phyloP scores from a whole-genome alignment of 306 rosid species.

The Quercus cerris region DNA sequence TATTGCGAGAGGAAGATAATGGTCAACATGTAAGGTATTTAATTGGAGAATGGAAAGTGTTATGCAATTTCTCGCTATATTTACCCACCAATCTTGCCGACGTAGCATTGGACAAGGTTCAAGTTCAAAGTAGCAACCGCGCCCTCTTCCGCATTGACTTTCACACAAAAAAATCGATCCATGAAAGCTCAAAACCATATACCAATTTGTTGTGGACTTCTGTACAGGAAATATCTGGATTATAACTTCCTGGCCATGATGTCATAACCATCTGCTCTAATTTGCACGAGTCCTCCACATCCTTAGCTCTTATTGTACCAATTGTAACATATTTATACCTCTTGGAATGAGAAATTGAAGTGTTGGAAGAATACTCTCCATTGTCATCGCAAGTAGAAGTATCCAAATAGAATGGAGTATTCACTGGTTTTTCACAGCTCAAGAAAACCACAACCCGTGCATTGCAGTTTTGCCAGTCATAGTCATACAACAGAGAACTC shows the following conservation, averaged over 20 bases:
- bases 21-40: not conserved
- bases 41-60: not conserved
- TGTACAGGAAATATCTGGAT: not conserved
- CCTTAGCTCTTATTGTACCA: not conserved
- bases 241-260: not conserved
- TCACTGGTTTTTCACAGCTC: not conserved
- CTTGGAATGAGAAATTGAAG: not conserved
- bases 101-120: not conserved
- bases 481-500: too few relatives aligned
- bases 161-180: not conserved
- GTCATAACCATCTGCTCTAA: too few relatives aligned
- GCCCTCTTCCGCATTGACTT: not conserved
- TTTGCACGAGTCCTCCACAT: not conserved
- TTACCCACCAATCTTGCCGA: fast-evolving
- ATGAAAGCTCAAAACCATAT: not conserved
- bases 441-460: not conserved
- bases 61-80: not conserved
- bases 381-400: not conserved
- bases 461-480: too few relatives aligned
- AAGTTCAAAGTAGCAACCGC: fast-evolving
- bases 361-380: not conserved
- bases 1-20: not conserved
- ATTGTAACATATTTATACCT: not conserved
- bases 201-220: not conserved
- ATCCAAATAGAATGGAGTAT: conserved; percentile 3